Conservation (phyloP, 805 yeast species). For the Cyberlindnera mycetangii region DNA sequence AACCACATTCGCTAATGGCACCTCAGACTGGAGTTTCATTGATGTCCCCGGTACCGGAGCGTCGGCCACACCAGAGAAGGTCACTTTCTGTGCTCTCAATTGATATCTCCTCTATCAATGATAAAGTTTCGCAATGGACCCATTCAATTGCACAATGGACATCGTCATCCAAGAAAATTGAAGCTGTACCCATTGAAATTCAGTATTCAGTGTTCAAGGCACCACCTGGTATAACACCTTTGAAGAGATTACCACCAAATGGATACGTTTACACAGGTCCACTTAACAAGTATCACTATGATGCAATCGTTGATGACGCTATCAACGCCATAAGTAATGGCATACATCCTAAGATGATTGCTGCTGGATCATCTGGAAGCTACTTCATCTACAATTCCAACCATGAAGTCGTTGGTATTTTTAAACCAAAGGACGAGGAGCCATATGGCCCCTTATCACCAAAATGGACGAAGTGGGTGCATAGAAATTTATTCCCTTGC, state of each 20-base stretch:
- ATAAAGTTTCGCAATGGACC: slow-evolving; percentile 29
- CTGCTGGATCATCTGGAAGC: slow-evolving; percentile 69
- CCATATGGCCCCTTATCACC: slow-evolving; percentile 79
- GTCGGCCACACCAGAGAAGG: slow-evolving; percentile 9
- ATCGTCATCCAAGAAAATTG: slow-evolving; percentile 15
- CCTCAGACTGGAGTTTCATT: background rate
- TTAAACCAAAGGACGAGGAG: slow-evolving; percentile 79
- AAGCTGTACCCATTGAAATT: slow-evolving; percentile 38
- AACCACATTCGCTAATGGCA: background rate
- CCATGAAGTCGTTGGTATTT: slow-evolving; percentile 50
- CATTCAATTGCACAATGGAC: slow-evolving; percentile 29
- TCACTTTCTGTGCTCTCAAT: slow-evolving; percentile 25
- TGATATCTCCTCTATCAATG: slow-evolving; percentile 22
- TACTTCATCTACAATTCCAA: slow-evolving; percentile 49
- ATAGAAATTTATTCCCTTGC: slow-evolving; percentile 71
- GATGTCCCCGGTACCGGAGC: slow-evolving; percentile 2
- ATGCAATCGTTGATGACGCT: slow-evolving; percentile 40
- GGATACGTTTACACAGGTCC: slow-evolving; percentile 31
- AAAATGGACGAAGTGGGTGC: slow-evolving; percentile 79
- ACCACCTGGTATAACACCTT: slow-evolving; percentile 30
- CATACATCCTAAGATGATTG: slow-evolving; percentile 49
- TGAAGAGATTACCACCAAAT: slow-evolving; percentile 28
- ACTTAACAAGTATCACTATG: slow-evolving; percentile 31
- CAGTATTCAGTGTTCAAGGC: slow-evolving; percentile 55
- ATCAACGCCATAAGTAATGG: slow-evolving; percentile 45